A percentile compares a stretch with the other conserved stretches of the same genome.
Conservation (phyloP, 495 filamentous ascomycete species). For the Tuber umbilicatum region DNA sequence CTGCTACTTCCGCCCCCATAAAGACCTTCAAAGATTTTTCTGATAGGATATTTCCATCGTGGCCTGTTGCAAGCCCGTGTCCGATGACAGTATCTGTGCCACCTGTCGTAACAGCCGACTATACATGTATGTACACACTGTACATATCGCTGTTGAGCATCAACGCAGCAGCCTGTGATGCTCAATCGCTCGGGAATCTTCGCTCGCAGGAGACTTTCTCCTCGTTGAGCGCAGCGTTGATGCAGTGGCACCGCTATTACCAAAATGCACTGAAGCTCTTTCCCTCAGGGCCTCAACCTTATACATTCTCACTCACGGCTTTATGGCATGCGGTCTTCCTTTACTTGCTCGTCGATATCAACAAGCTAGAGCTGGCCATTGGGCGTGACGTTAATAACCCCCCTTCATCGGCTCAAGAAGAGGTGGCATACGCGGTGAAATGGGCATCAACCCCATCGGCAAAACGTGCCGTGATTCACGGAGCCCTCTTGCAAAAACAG, state of each 20-base stretch:
- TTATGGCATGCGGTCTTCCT: constrained; percentile 32
- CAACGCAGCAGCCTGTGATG: constrained; percentile 8
- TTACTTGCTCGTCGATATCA: constrained; percentile 24
- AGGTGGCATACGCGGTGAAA: constrained; percentile 7
- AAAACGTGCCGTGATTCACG: constrained; percentile 27
- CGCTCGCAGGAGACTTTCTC: neutral
- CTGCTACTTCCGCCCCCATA: neutral
- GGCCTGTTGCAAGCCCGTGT: neutral
- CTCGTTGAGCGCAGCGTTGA: neutral
- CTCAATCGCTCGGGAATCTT: constrained; percentile 7
- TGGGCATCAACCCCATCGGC: constrained; percentile 20
- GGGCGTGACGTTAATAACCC: constrained; percentile 22
- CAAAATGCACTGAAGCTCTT: constrained; percentile 1
- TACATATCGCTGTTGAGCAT: constrained; percentile 8
- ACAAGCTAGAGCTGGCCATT: constrained; percentile 25
- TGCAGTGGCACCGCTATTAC: neutral
- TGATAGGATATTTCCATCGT: constrained; percentile 2
- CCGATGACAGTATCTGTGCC: neutral
- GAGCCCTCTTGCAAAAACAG: constrained; percentile 16
- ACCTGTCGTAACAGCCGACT: neutral
- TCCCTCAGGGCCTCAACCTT: neutral
- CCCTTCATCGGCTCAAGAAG: constrained; percentile 4
- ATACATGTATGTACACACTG: constrained; percentile 5
- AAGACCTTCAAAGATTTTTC: neutral
- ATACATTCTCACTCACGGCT: constrained; percentile 16